These are phyloP conservation scores for Russula lepida DNA, from an alignment of 768 basidiomycete species.

Conservation along the genomic window DNA sequence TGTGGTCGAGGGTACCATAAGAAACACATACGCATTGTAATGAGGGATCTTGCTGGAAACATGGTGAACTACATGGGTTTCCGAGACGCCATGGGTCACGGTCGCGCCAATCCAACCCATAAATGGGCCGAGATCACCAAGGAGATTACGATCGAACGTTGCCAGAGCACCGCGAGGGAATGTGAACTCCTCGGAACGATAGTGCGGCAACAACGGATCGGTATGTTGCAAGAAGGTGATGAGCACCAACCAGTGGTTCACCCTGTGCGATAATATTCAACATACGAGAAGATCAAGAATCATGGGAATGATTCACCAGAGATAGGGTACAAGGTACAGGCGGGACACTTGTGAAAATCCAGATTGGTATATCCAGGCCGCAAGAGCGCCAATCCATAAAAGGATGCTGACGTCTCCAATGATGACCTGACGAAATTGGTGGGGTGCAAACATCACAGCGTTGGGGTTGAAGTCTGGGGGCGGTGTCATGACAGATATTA, in stretches of 20 bases:
- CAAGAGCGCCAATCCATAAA: constrained; percentile 57
- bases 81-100: constrained; percentile 86
- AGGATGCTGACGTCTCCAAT: constrained; percentile 77
- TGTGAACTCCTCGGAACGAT: constrained; percentile 80
- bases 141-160: constrained; percentile 78
- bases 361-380: constrained; percentile 45
- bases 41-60: constrained; percentile 94
- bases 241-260: constrained; percentile 91
- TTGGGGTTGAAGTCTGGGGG: constrained; percentile 63
- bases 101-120: constrained; percentile 82
- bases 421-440: constrained; percentile 69
- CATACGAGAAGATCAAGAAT: too few relatives aligned
- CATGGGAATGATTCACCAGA: constrained; percentile 44
- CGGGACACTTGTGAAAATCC: constrained; percentile 69
- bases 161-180: constrained; percentile 91
- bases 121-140: constrained; percentile 69
- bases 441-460: constrained; percentile 75
- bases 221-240: constrained; percentile 99
- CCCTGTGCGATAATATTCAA: constrained; percentile 33
- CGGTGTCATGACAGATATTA: neutral
- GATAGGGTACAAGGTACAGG: constrained; percentile 81
- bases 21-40: constrained; percentile 59
- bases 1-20: neutral
- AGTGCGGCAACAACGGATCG: constrained; percentile 90
- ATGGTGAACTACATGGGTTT: constrained; percentile 91